A percentile compares a stretch with the other conserved stretches of the same genome.
Evolutionary conservation across 2,329 filamentous ascomycete species (phyloP).

Genomic region (Coniella vitis): DNA sequence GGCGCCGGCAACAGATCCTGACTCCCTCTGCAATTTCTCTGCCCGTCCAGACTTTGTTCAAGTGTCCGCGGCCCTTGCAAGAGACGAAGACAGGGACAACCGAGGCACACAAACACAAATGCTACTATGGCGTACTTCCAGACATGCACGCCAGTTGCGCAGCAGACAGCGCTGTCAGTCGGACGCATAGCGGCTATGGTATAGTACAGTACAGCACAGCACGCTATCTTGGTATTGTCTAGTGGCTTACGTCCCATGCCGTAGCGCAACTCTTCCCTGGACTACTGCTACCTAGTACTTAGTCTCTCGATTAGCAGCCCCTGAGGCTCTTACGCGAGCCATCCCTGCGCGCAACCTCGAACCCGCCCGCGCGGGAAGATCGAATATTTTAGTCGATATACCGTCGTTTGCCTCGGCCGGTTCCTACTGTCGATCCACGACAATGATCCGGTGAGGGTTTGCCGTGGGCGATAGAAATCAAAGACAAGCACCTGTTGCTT

Average conservation of each 20-base stretch:
- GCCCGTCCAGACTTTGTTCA: neutral
- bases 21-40: slow-evolving; percentile 5
- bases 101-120: no score
- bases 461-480: neutral
- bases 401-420: neutral
- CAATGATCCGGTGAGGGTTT: no score
- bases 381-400: no score
- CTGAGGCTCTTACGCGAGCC: neutral
- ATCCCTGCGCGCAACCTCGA: neutral
- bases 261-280: no score
- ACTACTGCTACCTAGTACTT: no score
- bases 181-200: neutral
- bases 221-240: neutral
- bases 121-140: no score
- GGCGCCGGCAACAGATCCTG: neutral
- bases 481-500: neutral
- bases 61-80: neutral
- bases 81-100: no score
- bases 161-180: neutral
- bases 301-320: neutral
- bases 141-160: no score
- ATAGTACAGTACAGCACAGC: neutral
- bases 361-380: neutral
- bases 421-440: neutral
- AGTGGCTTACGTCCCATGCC: neutral